A percentile compares a stretch with the other conserved stretches of the same genome.
These are phyloP conservation scores for Aspergillus unguis DNA, from an alignment of 2,329 filamentous ascomycete species.

Conservation along the genomic window DNA sequence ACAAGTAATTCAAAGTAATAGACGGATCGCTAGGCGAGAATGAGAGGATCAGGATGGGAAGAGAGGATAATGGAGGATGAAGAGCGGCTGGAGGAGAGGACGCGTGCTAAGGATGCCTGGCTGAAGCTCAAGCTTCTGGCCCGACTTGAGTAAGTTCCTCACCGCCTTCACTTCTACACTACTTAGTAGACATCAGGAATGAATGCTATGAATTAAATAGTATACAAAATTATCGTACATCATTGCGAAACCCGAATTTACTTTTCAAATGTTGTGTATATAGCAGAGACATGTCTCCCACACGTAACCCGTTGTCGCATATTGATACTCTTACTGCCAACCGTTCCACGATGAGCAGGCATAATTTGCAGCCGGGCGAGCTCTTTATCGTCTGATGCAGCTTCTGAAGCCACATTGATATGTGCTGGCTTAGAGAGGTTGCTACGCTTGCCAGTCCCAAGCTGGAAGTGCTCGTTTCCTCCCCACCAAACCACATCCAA, in stretches of 20 bases:
- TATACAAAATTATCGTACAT: constrained; percentile 11
- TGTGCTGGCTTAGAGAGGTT: constrained; percentile 74
- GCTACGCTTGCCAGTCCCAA: constrained; percentile 84
- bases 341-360: constrained; percentile 65
- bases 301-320: constrained; percentile 88
- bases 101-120: constrained; percentile 39
- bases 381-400: constrained; percentile 59
- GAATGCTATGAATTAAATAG: neutral
- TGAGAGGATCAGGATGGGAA: constrained; percentile 2
- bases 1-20: constrained; percentile 5
- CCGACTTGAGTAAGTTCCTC: constrained; percentile 30
- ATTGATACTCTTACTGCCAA: constrained; percentile 67
- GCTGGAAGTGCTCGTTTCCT: constrained; percentile 88
- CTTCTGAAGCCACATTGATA: constrained; percentile 69
- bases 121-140: constrained; percentile 32
- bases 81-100: constrained; percentile 23
- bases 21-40: constrained; percentile 4
- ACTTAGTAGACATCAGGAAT: neutral
- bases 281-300: constrained; percentile 73
- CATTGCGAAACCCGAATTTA: constrained; percentile 16
- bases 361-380: constrained; percentile 77
- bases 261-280: constrained; percentile 65
- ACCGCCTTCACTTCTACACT: constrained; percentile 29
- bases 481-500: constrained; percentile 91
- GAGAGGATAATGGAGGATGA: constrained; percentile 20